Evolutionary conservation across 805 yeast genomes (phyloP).

Genomic region (Candida sonorensis): DNA sequence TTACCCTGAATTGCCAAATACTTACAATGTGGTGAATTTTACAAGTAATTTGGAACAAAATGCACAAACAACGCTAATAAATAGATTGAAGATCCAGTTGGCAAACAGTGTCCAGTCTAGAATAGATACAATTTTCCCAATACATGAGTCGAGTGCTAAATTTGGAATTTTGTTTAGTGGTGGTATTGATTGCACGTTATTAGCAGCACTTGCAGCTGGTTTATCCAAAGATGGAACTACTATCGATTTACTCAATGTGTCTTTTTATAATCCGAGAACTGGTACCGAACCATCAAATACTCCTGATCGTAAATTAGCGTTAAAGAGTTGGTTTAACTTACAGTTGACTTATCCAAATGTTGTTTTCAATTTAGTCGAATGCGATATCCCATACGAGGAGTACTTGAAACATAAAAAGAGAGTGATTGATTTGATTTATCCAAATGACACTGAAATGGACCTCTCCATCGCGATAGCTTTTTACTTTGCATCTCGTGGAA

Average conservation of each 20-base stretch:
- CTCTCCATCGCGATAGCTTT: conserved; percentile 92
- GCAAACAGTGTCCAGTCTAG: conserved; percentile 39
- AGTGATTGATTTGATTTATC: conserved; percentile 68
- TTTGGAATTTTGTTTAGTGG: conserved; percentile 82
- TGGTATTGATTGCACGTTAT: conserved; percentile 85
- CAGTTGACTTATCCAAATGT: conserved; percentile 34
- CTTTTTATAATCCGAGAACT: conserved; percentile 85
- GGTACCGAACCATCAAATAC: conserved; percentile 52
- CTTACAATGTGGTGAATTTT: conserved; percentile 9
- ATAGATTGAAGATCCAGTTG: conserved; percentile 25
- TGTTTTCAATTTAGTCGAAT: conserved; percentile 51
- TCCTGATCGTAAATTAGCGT: conserved; percentile 79
- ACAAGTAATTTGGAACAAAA: no score
- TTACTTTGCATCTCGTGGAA: conserved; percentile 75
- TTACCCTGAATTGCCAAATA: conserved; percentile 9
- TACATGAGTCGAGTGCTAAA: conserved; percentile 30
- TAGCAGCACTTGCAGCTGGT: conserved; percentile 50
- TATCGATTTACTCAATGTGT: conserved; percentile 84
- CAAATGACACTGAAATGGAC: conserved; percentile 91
- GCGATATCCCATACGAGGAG: conserved; percentile 66
- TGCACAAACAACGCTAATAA: conserved; percentile 4
- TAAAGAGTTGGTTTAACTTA: conserved; percentile 52
- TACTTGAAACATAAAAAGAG: conserved; percentile 43
- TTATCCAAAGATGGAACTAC: conserved; percentile 23
- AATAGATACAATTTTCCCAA: conserved; percentile 55